Percentiles rank a stretch among this genome's conserved stretches.
Conservation (phyloP, 176 grass and related monocot species). For the Carex pumila region DNA sequence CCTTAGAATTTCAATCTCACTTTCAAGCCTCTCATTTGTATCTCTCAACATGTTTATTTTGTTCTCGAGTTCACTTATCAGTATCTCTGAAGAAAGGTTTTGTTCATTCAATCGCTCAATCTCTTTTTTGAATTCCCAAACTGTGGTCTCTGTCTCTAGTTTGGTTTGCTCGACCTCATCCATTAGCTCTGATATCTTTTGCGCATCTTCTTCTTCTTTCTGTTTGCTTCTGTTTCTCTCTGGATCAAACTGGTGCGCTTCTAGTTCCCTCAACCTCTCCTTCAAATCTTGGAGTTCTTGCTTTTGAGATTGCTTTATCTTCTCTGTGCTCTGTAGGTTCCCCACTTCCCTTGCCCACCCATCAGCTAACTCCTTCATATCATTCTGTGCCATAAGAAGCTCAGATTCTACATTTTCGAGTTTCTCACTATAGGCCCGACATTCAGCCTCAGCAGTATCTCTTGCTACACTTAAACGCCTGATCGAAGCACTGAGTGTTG, state of each 20-base stretch:
- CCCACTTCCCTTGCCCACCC: constrained; percentile 51
- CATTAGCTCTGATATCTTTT: constrained; percentile 24
- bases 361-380: constrained; percentile 62
- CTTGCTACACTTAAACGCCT: constrained; percentile 49
- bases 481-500: constrained; percentile 38
- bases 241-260: constrained; percentile 21
- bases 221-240: constrained; percentile 50
- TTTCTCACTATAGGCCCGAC: constrained; percentile 45
- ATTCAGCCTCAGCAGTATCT: constrained; percentile 40
- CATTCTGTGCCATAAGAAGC: constrained; percentile 46
- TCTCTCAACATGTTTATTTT: constrained; percentile 36
- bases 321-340: constrained; percentile 61
- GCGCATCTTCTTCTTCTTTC: constrained; percentile 33
- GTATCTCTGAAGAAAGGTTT: constrained; percentile 41
- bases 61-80: constrained; percentile 41
- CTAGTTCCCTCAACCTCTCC: constrained; percentile 51
- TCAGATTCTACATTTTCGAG: constrained; percentile 48
- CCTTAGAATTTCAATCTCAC: constrained; percentile 51
- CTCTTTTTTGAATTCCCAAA: constrained; percentile 62
- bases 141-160: constrained; percentile 36
- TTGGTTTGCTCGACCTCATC: constrained; percentile 43
- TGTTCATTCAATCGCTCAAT: constrained; percentile 41
- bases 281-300: constrained; percentile 54
- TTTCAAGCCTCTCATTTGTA: constrained; percentile 50
- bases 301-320: constrained; percentile 41